phyloP scores from a whole-genome alignment of 1,139 yeast species.

The Debaryomyces sp. region DNA sequence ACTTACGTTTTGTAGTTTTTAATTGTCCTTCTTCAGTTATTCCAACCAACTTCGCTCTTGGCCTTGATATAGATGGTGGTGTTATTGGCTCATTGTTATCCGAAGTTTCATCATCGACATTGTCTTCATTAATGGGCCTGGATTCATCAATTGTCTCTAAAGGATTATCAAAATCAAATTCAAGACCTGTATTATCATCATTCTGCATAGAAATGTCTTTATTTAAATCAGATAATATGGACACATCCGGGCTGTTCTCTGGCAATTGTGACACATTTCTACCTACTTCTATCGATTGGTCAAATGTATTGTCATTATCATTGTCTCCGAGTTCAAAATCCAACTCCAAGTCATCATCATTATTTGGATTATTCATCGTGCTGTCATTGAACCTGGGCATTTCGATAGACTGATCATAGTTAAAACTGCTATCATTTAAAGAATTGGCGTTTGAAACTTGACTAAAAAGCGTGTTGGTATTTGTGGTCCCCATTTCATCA shows the following conservation, averaged over 20 bases:
- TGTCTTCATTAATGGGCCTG: constrained; percentile 17
- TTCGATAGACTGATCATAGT: constrained; percentile 58
- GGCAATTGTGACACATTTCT: constrained; percentile 34
- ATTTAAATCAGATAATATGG: constrained; percentile 27
- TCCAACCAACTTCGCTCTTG: constrained; percentile 33
- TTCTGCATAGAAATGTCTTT: constrained; percentile 16
- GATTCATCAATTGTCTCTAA: constrained; percentile 30
- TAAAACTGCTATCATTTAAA: constrained; percentile 19
- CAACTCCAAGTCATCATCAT: constrained; percentile 49
- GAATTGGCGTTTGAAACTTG: constrained; percentile 11
- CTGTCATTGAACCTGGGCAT: constrained; percentile 47
- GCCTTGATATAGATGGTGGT: constrained; percentile 18
- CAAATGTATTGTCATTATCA: constrained; percentile 20
- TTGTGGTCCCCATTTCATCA: constrained; percentile 23
- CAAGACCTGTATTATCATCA: constrained; percentile 15
- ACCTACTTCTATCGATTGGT: constrained; percentile 51
- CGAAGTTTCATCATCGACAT: constrained; percentile 8
- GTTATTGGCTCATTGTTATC: constrained; percentile 19
- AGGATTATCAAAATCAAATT: constrained; percentile 32
- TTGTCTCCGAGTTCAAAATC: constrained; percentile 48
- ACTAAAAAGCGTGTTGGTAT: constrained; percentile 13
- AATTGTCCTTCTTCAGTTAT: constrained; percentile 42
- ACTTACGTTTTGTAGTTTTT: constrained; percentile 42
- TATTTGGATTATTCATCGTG: constrained; percentile 19
- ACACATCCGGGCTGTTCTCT: constrained; percentile 30